Evolutionary conservation across 2,329 filamentous ascomycete species (phyloP).

Genomic region (Diaporthe longicolla): DNA sequence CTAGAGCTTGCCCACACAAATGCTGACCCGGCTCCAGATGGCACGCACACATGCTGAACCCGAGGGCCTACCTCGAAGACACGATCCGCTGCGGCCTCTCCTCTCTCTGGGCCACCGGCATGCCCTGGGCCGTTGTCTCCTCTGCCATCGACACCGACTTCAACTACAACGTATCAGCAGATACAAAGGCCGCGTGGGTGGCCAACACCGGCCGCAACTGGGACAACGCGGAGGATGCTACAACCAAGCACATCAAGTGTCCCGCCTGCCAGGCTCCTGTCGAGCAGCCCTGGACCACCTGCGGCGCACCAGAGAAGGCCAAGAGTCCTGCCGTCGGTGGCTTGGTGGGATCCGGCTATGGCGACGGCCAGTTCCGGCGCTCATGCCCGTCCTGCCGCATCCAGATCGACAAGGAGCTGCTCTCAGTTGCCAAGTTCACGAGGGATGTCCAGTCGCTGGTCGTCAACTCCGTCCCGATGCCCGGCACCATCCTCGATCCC

Average conservation of each 20-base stretch:
- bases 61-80: conserved; percentile 81
- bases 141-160: conserved; percentile 71
- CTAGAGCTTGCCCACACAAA: neutral
- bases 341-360: conserved; percentile 69
- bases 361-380: conserved; percentile 67
- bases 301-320: conserved; percentile 54
- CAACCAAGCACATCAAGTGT: conserved; percentile 66
- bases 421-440: conserved; percentile 74
- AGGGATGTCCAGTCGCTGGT: conserved; percentile 67
- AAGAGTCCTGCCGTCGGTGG: conserved; percentile 48
- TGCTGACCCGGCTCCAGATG: conserved; percentile 29
- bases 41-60: conserved; percentile 85
- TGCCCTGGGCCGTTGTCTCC: conserved; percentile 77
- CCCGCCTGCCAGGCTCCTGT: conserved; percentile 63
- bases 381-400: conserved; percentile 66
- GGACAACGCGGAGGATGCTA: conserved; percentile 69
- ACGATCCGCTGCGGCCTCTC: conserved; percentile 71
- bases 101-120: conserved; percentile 71
- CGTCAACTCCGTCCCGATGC: conserved; percentile 67
- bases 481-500: conserved; percentile 75
- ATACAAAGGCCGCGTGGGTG: conserved; percentile 63
- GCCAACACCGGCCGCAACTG: conserved; percentile 65
- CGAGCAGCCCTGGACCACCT: conserved; percentile 73
- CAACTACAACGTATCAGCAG: conserved; percentile 64
- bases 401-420: conserved; percentile 67